Percentiles rank a stretch among this genome's conserved stretches.
Conservation (phyloP, 208 protist species). For the Angomonas ambiguus region DNA sequence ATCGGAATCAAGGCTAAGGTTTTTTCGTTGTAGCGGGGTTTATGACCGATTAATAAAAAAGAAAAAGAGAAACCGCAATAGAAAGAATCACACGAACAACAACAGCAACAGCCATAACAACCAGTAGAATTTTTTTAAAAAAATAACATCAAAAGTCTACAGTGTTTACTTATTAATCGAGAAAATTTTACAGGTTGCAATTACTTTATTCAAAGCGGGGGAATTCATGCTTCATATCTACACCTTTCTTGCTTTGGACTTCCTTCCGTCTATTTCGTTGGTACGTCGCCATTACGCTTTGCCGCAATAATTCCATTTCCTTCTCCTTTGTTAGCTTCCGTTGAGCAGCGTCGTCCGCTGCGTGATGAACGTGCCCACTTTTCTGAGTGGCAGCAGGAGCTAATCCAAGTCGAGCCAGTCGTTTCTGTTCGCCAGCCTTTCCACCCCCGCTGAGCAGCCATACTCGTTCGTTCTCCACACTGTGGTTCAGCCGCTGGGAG, state of each 20-base stretch:
- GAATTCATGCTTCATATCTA: slow-evolving; percentile 80
- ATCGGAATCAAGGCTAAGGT: no score
- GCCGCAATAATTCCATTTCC: slow-evolving; percentile 72
- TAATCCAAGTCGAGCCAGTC: slow-evolving; percentile 60
- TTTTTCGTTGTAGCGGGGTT: no score
- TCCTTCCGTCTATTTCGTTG: slow-evolving; percentile 48
- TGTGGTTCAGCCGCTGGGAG: neutral
- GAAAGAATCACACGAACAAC: no score
- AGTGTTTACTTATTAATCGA: slow-evolving; percentile 6
- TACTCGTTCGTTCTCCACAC: neutral
- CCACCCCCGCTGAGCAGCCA: slow-evolving; percentile 14
- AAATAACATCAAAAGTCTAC: slow-evolving; percentile 10
- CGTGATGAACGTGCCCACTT: slow-evolving; percentile 4
- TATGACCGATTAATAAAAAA: no score
- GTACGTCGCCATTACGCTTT: slow-evolving; percentile 75
- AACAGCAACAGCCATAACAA: no score
- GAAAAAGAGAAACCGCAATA: neutral
- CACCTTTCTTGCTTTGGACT: slow-evolving; percentile 46
- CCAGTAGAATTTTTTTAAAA: no score
- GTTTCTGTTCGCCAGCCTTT: slow-evolving; percentile 46
- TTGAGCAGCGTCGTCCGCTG: neutral
- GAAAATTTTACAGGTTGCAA: neutral
- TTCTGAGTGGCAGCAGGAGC: slow-evolving; percentile 14
- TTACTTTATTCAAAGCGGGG: slow-evolving; percentile 31
- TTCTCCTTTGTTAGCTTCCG: slow-evolving; percentile 32